These are phyloP conservation scores for Suhomyces vadensis DNA, from an alignment of 805 yeast genomes.

Conservation along the genomic window DNA sequence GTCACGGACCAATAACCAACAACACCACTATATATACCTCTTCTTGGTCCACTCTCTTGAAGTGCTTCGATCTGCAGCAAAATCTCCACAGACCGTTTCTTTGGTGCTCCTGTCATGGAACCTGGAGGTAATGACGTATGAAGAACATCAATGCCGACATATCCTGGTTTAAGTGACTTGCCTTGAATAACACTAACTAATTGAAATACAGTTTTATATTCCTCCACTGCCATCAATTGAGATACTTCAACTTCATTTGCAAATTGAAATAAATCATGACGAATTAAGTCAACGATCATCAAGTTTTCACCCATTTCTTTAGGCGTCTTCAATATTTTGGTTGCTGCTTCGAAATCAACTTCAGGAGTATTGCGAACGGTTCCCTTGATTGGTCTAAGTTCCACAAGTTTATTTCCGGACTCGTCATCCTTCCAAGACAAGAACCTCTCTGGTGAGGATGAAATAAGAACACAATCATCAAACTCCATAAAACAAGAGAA, in stretches of 20 bases:
- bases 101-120: conserved; percentile 99
- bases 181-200: conserved; percentile 89
- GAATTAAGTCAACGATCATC: conserved; percentile 93
- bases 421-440: conserved; percentile 65
- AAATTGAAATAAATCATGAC: conserved; percentile 82
- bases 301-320: conserved; percentile 95
- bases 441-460: conserved; percentile 95
- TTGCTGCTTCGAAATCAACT: conserved; percentile 60
- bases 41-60: conserved; percentile 49
- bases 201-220: conserved; percentile 87
- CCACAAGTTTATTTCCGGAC: conserved; percentile 46
- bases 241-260: conserved; percentile 67
- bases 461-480: conserved; percentile 61
- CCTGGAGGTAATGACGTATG: conserved; percentile 91
- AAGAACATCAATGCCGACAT: conserved; percentile 76
- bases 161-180: conserved; percentile 35
- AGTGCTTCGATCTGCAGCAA: conserved; percentile 58
- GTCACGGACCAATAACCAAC: conserved; percentile 93
- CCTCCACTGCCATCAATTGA: conserved; percentile 88
- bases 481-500: conserved; percentile 80
- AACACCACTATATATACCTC: conserved; percentile 92
- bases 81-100: conserved; percentile 85
- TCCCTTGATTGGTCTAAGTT: conserved; percentile 94
- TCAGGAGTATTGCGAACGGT: conserved; percentile 71
- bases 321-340: conserved; percentile 67